These are phyloP conservation scores for Cubamyces sp. DNA, from an alignment of 768 basidiomycete genomes.

Conservation along the genomic window DNA sequence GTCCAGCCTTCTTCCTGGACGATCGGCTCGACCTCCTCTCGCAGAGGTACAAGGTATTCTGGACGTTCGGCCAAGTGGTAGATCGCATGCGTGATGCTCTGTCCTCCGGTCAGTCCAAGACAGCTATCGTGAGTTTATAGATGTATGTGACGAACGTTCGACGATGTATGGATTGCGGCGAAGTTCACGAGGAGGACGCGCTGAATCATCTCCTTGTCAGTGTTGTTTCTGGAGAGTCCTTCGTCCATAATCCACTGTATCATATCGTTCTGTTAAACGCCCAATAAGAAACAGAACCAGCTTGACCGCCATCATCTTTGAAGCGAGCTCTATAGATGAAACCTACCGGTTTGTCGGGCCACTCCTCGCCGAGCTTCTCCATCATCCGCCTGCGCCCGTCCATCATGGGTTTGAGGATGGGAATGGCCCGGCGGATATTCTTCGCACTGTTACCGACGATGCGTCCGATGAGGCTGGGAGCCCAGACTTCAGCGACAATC, in stretches of 20 bases:
- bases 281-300: too few species aligned
- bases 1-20: constrained; percentile 35
- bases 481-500: too few species aligned
- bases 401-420: constrained; percentile 36
- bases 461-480: neutral
- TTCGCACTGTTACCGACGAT: neutral
- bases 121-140: too few species aligned
- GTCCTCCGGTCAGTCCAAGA: neutral
- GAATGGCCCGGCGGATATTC: constrained; percentile 13
- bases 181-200: constrained; percentile 36
- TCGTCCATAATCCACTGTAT: constrained; percentile 38
- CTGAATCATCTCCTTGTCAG: constrained; percentile 26
- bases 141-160: constrained; percentile 13
- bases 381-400: constrained; percentile 33
- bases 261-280: constrained; percentile 27
- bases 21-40: constrained; percentile 48
- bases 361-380: constrained; percentile 27
- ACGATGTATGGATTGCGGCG: constrained; percentile 24
- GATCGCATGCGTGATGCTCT: constrained; percentile 41
- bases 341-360: constrained; percentile 37
- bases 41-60: constrained; percentile 39
- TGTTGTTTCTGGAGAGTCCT: constrained; percentile 18
- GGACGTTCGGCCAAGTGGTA: constrained; percentile 42
- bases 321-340: neutral
- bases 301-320: constrained; percentile 20